Percentiles rank a stretch among this genome's conserved stretches.
phyloP scores from a whole-genome alignment of 1,284 basidiomycete species.

The Heterobasidion occidentale region DNA sequence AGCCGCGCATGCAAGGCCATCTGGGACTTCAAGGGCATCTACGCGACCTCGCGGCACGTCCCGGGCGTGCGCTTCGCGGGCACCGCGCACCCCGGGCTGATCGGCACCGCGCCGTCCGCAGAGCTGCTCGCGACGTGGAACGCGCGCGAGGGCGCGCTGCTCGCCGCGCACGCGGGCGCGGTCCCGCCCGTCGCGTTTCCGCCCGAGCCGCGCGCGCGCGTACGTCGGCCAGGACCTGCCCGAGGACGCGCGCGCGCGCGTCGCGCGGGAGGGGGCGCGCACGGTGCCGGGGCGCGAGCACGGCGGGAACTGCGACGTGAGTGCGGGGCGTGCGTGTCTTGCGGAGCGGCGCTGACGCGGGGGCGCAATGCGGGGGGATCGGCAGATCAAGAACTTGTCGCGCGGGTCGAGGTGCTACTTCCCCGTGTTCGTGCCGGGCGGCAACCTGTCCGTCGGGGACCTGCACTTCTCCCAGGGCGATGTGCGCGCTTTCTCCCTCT shows the following conservation, averaged over 20 bases:
- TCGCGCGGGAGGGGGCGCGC: constrained; percentile 62
- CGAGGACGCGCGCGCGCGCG: constrained; percentile 41
- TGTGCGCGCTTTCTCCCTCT: constrained; percentile 28
- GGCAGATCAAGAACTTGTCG: constrained; percentile 67
- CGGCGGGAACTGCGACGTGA: constrained; percentile 75
- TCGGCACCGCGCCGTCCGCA: constrained; percentile 69
- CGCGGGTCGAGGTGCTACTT: constrained; percentile 68
- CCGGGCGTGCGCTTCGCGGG: constrained; percentile 76
- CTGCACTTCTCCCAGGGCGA: constrained; percentile 80
- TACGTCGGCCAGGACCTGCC: constrained; percentile 64
- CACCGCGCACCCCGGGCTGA: constrained; percentile 69
- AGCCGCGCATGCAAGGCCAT: constrained; percentile 71
- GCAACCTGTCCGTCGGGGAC: constrained; percentile 74
- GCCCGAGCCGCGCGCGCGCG: constrained; percentile 51
- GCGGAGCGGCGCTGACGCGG: background rate
- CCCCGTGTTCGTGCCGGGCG: constrained; percentile 72
- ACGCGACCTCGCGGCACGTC: constrained; percentile 66
- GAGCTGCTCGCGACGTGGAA: constrained; percentile 73
- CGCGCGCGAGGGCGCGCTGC: constrained; percentile 61
- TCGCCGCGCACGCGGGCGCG: constrained; percentile 41
- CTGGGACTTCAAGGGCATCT: constrained; percentile 71
- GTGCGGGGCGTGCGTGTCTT: constrained; percentile 14
- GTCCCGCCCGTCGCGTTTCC: constrained; percentile 65
- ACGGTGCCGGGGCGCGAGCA: constrained; percentile 75
- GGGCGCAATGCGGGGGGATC: background rate